Base-by-base conservation (phyloP, 2,329 filamentous ascomycete genomes). In the Xylariaceae sp. region DNA sequence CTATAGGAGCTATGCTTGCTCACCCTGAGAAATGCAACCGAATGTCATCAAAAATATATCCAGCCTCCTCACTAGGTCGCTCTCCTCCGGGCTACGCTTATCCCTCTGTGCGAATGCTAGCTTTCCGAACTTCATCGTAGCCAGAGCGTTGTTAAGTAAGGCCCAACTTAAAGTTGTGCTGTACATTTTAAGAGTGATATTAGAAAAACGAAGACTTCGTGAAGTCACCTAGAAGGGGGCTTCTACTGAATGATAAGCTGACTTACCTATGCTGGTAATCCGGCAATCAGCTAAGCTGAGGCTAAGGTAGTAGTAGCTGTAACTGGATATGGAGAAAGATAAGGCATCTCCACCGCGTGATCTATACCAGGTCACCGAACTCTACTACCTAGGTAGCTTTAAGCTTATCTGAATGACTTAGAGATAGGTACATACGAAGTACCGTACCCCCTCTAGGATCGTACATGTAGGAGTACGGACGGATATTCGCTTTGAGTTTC, bases 1-100 rank as follows among this genome's bases (percentile, higher is more conserved):
- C 9, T 20, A 26, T 26, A 26, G 4, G 21, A 20, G 12, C 6
- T 20, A 41, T 37, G 29, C 37, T 45, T n/a, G 53, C 65, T 43
- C 10, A 68, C 70, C 66, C 57, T 73, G 71, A 7, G 70, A 73
- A 3, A 73, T 56, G 40, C 71, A 73, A 3, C 71, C 70, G 52
- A 72, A 73, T 10, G 68, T 69, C 70, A 73, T 68, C 16, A 73
- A 64, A 56, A 72, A 73, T 32, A 72, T 66, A 48, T 73, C 71
- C 2, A 73, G 56, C 50, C 70, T 66, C 7, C 66, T 64, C 40
- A 73, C 71, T 14, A 73, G 61, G 52, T 68, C 66, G 40, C 61
- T 59, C 59, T 73, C 71, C 32, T 71, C 63, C 2, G 69, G 61
- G 20, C 66, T 65, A 20, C 68, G 66, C 54, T 70, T 61, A 57